Percentiles rank a stretch among this genome's conserved stretches.
Evolutionary conservation across 2,329 filamentous ascomycete species (phyloP).

Genomic region (Aspergillus ibericus): DNA sequence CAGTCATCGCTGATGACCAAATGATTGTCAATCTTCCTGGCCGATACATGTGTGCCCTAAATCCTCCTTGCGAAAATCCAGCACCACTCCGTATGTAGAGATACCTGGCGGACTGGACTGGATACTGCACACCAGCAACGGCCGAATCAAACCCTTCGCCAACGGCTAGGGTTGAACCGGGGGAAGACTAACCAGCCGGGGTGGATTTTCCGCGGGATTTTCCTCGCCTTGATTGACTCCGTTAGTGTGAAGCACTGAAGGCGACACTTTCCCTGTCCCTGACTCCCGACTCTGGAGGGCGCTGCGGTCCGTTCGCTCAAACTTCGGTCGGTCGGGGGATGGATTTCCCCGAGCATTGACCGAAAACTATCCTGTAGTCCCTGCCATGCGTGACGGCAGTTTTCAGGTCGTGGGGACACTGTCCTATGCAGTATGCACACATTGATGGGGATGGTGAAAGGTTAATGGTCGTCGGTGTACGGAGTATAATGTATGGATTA

Average conservation of each 20-base stretch:
- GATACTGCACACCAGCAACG: too few relatives aligned
- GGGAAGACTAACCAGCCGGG: not conserved
- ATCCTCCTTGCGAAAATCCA: too few relatives aligned
- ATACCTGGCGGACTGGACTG: too few relatives aligned
- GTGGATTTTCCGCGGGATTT: not conserved
- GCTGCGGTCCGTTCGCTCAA: not conserved
- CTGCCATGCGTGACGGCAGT: too few relatives aligned
- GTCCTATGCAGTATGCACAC: too few relatives aligned
- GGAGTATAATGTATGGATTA: too few relatives aligned
- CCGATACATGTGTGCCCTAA: not conserved
- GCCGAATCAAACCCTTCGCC: not conserved
- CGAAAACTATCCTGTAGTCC: not conserved
- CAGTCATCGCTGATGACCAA: not conserved
- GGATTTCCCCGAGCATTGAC: constrained; percentile 4
- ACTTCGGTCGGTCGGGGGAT: not conserved
- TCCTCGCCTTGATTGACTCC: not conserved
- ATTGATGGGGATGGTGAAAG: too few relatives aligned
- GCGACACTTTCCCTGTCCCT: not conserved
- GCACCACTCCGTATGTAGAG: too few relatives aligned
- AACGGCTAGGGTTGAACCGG: not conserved
- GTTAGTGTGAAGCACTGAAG: not conserved
- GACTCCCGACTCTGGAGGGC: not conserved
- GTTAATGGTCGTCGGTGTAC: too few relatives aligned
- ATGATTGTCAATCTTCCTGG: not conserved
- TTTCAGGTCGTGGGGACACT: too few relatives aligned